Evolutionary conservation across 1,284 basidiomycete species (phyloP).

Genomic region (Naganishia sp.): DNA sequence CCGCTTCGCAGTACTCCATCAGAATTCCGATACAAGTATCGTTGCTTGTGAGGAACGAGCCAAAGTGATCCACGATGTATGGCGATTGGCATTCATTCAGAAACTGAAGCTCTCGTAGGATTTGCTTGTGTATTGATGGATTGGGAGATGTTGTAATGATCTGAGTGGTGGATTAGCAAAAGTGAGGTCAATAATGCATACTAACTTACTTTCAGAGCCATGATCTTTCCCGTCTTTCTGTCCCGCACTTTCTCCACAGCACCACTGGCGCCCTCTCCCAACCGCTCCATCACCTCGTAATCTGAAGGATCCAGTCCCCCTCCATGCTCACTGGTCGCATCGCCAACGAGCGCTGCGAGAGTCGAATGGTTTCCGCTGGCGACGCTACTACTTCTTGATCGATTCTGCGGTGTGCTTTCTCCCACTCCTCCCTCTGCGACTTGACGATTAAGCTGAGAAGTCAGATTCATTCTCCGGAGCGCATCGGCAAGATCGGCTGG

Average conservation of each 20-base stretch:
- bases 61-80: slow-evolving; percentile 90
- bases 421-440: slow-evolving; percentile 8
- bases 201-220: slow-evolving; percentile 77
- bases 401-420: slow-evolving; percentile 1
- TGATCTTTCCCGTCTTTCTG: slow-evolving; percentile 70
- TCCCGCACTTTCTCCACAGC: slow-evolving; percentile 89
- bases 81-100: slow-evolving; percentile 79
- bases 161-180: slow-evolving; percentile 43
- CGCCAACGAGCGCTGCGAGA: slow-evolving; percentile 17
- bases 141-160: slow-evolving; percentile 93
- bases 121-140: slow-evolving; percentile 78
- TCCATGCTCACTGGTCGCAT: slow-evolving; percentile 31
- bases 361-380: slow-evolving; percentile 32
- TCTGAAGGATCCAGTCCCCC: slow-evolving; percentile 56
- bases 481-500: slow-evolving; percentile 47
- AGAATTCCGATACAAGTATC: slow-evolving; percentile 92
- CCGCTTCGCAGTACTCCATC: slow-evolving; percentile 92
- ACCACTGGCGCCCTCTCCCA: slow-evolving; percentile 95
- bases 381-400: slow-evolving; percentile 22
- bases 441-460: slow-evolving; percentile 1
- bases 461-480: slow-evolving; percentile 19
- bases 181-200: background rate
- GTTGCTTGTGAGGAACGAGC: slow-evolving; percentile 90
- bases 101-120: slow-evolving; percentile 88
- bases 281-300: slow-evolving; percentile 68